Conservation (phyloP, 2,329 filamentous ascomycete species). For the Colletotrichum sp. region DNA sequence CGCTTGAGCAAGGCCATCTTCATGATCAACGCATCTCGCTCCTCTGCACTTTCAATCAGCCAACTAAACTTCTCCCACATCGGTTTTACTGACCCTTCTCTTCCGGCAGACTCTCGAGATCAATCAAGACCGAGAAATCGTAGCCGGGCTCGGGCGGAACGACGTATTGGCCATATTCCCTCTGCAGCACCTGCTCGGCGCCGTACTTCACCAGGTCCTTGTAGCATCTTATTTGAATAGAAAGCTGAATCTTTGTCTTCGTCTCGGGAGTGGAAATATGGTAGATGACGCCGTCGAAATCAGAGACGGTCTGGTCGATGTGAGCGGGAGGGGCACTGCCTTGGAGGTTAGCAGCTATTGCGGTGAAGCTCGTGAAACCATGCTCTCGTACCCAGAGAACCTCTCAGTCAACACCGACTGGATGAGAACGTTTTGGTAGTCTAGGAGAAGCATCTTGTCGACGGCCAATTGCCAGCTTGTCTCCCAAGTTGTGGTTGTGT, state of each 20-base stretch:
- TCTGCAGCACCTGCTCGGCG: constrained; percentile 86
- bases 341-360: constrained; percentile 39
- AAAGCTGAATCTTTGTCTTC: constrained; percentile 94
- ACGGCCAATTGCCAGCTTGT: constrained; percentile 1
- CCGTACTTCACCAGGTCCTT: constrained; percentile 91
- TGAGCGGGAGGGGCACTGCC: constrained; percentile 79
- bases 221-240: constrained; percentile 94
- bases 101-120: constrained; percentile 84
- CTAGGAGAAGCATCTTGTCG: constrained; percentile 83
- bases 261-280: constrained; percentile 95
- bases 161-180: constrained; percentile 94
- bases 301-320: constrained; percentile 97
- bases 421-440: constrained; percentile 98
- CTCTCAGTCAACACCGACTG: constrained; percentile 95
- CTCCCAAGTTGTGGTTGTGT: constrained; percentile 10
- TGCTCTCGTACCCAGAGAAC: constrained; percentile 75
- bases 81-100: constrained; percentile 66
- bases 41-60: constrained; percentile 58
- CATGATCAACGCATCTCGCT: constrained; percentile 82
- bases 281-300: constrained; percentile 98
- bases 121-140: constrained; percentile 92
- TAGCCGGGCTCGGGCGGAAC: constrained; percentile 87
- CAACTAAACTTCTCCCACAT: not conserved
- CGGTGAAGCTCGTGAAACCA: constrained; percentile 5
- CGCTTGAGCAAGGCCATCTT: constrained; percentile 93